A percentile compares a stretch with the other conserved stretches of the same genome.
Evolutionary conservation across 2,329 filamentous ascomycete species (phyloP).

Genomic region (Shiraia bambusicola): DNA sequence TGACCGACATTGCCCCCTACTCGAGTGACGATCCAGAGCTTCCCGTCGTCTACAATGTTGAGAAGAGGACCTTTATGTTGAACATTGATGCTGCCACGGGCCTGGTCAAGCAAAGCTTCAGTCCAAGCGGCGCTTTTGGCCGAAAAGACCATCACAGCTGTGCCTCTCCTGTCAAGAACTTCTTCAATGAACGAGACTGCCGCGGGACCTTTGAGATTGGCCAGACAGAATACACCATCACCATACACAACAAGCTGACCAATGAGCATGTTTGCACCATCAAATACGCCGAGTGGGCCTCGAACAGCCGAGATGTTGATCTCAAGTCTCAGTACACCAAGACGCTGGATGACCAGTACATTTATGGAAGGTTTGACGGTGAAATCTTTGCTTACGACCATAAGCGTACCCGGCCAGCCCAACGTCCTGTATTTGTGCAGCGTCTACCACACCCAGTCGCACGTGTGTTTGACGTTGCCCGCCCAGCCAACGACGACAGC

Average conservation of each 20-base stretch:
- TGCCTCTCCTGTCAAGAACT: constrained; percentile 59
- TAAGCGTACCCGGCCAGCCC: constrained; percentile 46
- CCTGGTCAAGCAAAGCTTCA: constrained; percentile 79
- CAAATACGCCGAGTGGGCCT: constrained; percentile 90
- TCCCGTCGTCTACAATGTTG: constrained; percentile 82
- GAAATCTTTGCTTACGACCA: constrained; percentile 79
- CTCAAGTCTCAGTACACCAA: constrained; percentile 77
- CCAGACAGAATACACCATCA: constrained; percentile 85
- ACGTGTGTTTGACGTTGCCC: constrained; percentile 84
- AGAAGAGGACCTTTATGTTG: constrained; percentile 87
- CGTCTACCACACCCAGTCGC: constrained; percentile 77
- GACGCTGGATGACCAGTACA: constrained; percentile 84
- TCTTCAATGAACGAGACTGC: constrained; percentile 66
- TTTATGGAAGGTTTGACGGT: constrained; percentile 84
- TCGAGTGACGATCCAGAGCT: constrained; percentile 65
- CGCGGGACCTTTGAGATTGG: constrained; percentile 78
- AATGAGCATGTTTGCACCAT: constrained; percentile 81
- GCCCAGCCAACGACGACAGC: constrained; percentile 66
- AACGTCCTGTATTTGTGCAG: constrained; percentile 47
- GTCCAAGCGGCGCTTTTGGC: constrained; percentile 68
- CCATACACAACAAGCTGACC: constrained; percentile 73
- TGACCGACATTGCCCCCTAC: constrained; percentile 82
- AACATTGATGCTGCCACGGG: constrained; percentile 87
- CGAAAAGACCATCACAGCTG: constrained; percentile 68
- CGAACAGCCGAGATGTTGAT: constrained; percentile 88